A percentile compares a stretch with the other conserved stretches of the same genome.
Conservation (phyloP, 2,329 filamentous ascomycete species). For the Didymellaceae sp. region DNA sequence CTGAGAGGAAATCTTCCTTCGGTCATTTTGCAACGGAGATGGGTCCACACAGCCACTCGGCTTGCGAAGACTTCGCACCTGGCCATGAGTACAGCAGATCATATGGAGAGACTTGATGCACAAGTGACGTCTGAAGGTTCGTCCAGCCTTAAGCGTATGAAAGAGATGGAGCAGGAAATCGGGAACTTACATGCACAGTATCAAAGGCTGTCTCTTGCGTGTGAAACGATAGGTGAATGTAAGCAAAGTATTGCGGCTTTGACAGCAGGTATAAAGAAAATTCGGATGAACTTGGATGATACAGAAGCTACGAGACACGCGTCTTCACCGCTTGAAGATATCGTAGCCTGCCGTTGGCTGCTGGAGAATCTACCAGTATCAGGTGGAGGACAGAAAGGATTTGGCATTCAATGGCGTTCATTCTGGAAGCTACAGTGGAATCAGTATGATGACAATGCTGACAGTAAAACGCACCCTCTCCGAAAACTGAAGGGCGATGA, state of each 20-base stretch:
- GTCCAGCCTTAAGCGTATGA: neutral
- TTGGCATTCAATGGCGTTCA: neutral
- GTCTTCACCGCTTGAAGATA: neutral
- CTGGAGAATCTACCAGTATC: neutral
- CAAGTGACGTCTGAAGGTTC: neutral
- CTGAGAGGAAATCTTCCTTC: neutral
- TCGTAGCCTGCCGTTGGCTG: conserved; percentile 1
- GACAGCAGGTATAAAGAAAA: neutral
- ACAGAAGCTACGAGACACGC: neutral
- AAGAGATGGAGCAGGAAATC: neutral
- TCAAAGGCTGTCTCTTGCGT: neutral
- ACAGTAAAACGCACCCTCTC: neutral
- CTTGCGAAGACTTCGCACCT: neutral
- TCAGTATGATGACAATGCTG: neutral
- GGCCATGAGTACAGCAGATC: neutral
- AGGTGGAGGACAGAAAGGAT: neutral
- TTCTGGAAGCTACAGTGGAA: neutral
- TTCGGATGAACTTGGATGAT: neutral
- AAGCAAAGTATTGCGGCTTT: neutral
- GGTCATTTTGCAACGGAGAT: neutral
- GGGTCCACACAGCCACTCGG: neutral
- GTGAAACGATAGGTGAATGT: neutral
- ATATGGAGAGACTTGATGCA: neutral
- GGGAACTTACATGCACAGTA: neutral
- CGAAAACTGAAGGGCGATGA: neutral